Evolutionary conservation across 2,329 filamentous ascomycete species (phyloP).

Genomic region (Leptosphaerulina australis): DNA sequence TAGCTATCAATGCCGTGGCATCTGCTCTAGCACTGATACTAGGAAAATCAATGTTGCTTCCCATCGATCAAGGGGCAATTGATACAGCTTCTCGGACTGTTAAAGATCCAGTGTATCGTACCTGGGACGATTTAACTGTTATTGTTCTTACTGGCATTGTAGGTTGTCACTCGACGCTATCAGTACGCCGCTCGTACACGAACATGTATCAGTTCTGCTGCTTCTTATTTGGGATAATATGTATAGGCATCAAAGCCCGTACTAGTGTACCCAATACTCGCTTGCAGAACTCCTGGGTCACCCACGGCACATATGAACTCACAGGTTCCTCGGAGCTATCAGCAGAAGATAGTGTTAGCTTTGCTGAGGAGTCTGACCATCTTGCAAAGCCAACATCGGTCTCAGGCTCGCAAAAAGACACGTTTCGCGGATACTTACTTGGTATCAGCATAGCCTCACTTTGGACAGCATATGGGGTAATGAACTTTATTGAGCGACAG

Average conservation of each 20-base stretch:
- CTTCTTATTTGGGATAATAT: constrained; percentile 22
- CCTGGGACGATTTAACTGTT: constrained; percentile 15
- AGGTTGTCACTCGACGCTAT: constrained; percentile 23
- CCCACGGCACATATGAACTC: constrained; percentile 10
- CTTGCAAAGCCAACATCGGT: neutral
- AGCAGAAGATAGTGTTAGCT: neutral
- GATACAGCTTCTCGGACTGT: neutral
- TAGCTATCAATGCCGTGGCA: constrained; percentile 20
- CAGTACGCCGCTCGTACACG: constrained; percentile 31
- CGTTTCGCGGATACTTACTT: constrained; percentile 10
- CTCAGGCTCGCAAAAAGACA: neutral
- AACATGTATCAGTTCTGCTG: constrained; percentile 23
- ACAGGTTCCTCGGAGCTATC: neutral
- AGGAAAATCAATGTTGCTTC: constrained; percentile 28
- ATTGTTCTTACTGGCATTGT: constrained; percentile 20
- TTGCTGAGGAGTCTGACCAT: neutral
- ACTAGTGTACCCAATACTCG: neutral
- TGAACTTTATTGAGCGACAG: constrained; percentile 25
- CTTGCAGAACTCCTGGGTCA: neutral
- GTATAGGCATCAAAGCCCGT: constrained; percentile 12
- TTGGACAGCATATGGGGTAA: constrained; percentile 24
- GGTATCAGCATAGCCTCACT: constrained; percentile 17
- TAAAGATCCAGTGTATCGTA: neutral
- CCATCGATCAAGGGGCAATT: constrained; percentile 4
- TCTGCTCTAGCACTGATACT: constrained; percentile 23